Evolutionary conservation across 768 basidiomycete species (phyloP).

Genomic region (Tulasnella sp.): DNA sequence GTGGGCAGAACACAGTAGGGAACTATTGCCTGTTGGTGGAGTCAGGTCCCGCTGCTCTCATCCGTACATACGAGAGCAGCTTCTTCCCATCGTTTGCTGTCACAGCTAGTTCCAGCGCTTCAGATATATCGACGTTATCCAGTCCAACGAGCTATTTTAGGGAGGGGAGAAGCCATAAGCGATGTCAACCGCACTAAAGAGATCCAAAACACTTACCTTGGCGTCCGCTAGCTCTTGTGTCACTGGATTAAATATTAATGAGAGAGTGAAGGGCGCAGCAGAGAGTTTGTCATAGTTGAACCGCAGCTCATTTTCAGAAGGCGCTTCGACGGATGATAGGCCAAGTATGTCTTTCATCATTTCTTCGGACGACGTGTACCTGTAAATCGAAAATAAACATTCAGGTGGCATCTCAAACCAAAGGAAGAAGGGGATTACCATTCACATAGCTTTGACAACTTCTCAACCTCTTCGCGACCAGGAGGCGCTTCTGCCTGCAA

Average conservation of each 20-base stretch:
- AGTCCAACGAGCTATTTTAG: conserved; percentile 4
- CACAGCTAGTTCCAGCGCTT: not conserved
- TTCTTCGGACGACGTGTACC: conserved; percentile 12
- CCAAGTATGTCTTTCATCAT: conserved; percentile 11
- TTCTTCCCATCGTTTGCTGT: not conserved
- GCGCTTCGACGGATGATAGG: not conserved
- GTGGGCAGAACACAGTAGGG: too few relatives aligned
- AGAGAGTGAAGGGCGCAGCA: conserved; percentile 4
- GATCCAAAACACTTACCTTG: too few relatives aligned
- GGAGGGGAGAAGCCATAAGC: not conserved
- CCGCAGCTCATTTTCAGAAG: conserved; percentile 12
- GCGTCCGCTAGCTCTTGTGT: conserved; percentile 10
- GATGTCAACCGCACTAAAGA: too few relatives aligned
- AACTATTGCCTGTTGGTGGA: too few relatives aligned
- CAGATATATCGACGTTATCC: not conserved
- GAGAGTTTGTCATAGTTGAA: not conserved
- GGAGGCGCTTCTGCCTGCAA: conserved; percentile 2
- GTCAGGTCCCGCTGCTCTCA: too few relatives aligned
- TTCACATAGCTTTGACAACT: conserved; percentile 8
- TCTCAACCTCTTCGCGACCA: not conserved
- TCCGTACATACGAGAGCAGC: not conserved
- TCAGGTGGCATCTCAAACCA: not conserved
- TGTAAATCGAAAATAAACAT: not conserved
- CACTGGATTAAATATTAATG: conserved; percentile 8
- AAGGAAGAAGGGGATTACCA: not conserved